Percentiles rank a stretch among this genome's conserved stretches.
These are phyloP conservation scores for Ophiostoma australiae DNA, from an alignment of 2,329 filamentous ascomycete genomes.

Conservation along the genomic window DNA sequence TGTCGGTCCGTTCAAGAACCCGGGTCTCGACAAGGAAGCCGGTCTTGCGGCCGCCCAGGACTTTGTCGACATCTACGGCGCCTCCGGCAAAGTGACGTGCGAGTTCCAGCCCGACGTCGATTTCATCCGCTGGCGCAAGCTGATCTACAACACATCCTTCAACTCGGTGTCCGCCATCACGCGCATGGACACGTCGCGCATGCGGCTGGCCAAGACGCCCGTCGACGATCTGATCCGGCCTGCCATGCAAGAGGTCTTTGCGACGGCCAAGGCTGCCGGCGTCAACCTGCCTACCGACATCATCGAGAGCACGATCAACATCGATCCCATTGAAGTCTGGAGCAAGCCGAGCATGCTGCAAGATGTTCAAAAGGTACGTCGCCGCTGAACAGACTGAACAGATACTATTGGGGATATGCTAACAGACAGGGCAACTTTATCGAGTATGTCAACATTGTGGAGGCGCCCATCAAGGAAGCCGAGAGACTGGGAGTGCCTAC, in stretches of 20 bases:
- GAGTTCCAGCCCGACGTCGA: slow-evolving; percentile 46
- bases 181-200: slow-evolving; percentile 23
- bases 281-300: slow-evolving; percentile 41
- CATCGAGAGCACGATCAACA: slow-evolving; percentile 42
- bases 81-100: slow-evolving; percentile 69
- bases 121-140: slow-evolving; percentile 24
- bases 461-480: slow-evolving; percentile 52
- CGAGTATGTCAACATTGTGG: slow-evolving; percentile 53
- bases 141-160: slow-evolving; percentile 25
- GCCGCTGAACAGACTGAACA: no score
- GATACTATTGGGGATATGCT: not conserved
- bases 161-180: slow-evolving; percentile 22
- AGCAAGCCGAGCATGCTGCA: slow-evolving; percentile 51
- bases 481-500: slow-evolving; percentile 44
- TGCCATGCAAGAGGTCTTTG: slow-evolving; percentile 49
- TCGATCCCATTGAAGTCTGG: slow-evolving; percentile 47
- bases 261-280: slow-evolving; percentile 42
- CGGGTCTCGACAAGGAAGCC: not conserved
- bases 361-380: slow-evolving; percentile 42
- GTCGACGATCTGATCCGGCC: slow-evolving; percentile 41
- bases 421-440: slow-evolving; percentile 43
- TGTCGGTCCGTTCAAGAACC: slow-evolving; percentile 2
- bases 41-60: slow-evolving; percentile 2
- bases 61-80: slow-evolving; percentile 53
- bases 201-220: slow-evolving; percentile 18